Conservation (phyloP, 139 green algal genomes). For the Closterium sp. region DNA sequence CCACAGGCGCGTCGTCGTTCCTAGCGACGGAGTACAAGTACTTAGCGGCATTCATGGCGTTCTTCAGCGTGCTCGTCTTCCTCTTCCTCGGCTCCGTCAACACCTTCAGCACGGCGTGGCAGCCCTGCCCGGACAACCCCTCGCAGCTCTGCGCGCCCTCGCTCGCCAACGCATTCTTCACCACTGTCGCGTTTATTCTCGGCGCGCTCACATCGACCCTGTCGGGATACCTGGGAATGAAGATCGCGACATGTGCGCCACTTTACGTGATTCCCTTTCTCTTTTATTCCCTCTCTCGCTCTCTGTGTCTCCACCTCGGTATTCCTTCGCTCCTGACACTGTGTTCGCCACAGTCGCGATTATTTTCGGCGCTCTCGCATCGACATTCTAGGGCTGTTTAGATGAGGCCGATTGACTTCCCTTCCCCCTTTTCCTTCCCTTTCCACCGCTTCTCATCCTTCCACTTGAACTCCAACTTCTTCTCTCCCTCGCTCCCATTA, state of each 20-base stretch:
- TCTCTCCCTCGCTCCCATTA: constrained; percentile 49
- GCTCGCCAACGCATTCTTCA: constrained; percentile 87
- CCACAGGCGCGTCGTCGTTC: constrained; percentile 80
- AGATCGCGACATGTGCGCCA: background rate
- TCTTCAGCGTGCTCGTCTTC: constrained; percentile 89
- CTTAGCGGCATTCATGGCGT: constrained; percentile 60
- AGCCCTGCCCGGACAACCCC: constrained; percentile 34
- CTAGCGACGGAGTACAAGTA: constrained; percentile 92
- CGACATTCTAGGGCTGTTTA: constrained; percentile 72
- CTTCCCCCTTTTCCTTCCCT: background rate
- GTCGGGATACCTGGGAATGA: constrained; percentile 81
- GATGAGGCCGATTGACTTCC: background rate
- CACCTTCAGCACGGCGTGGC: constrained; percentile 36
- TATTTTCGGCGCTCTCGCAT: constrained; percentile 65
- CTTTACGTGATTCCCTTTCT: no score
- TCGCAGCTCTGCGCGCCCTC: constrained; percentile 41
- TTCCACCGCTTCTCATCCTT: constrained; percentile 49
- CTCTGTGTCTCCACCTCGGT: no score
- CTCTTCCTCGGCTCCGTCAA: constrained; percentile 70
- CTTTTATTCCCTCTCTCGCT: no score
- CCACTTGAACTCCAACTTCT: background rate
- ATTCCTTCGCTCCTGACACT: constrained; percentile 68
- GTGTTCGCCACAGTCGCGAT: constrained; percentile 74
- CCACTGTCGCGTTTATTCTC: constrained; percentile 85
- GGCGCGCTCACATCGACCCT: constrained; percentile 85